Evolutionary conservation across 371 early-diverging fungal genomes (phyloP).

Genomic region (Haplosporangium sp.): DNA sequence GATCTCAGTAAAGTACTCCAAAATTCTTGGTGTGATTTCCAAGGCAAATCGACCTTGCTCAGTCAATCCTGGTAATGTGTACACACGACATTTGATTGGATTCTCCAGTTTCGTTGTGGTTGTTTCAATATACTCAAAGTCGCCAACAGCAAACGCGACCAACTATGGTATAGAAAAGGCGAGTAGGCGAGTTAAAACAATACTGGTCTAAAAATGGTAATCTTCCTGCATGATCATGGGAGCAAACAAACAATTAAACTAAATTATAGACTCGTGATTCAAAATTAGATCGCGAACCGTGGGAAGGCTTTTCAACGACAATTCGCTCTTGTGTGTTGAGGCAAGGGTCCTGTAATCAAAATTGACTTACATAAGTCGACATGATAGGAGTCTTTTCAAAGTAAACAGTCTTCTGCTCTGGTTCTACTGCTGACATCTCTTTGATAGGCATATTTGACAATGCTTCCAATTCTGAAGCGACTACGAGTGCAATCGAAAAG

Average conservation of each 20-base stretch:
- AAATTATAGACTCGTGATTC: too few species aligned
- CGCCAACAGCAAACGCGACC: slow-evolving; percentile 90
- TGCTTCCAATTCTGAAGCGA: slow-evolving; percentile 73
- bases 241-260: too few species aligned
- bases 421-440: slow-evolving; percentile 49
- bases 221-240: too few species aligned
- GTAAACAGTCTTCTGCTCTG: slow-evolving; percentile 61
- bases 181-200: background rate
- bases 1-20: slow-evolving; percentile 85
- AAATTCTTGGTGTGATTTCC: slow-evolving; percentile 72
- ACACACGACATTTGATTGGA: slow-evolving; percentile 81
- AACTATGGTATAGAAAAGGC: slow-evolving; percentile 58
- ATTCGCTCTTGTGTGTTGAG: too few species aligned
- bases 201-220: background rate
- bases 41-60: slow-evolving; percentile 85
- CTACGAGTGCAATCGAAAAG: slow-evolving; percentile 82
- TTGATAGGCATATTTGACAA: slow-evolving; percentile 88
- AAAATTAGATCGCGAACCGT: too few species aligned
- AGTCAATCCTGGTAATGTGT: slow-evolving; percentile 75
- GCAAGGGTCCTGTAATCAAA: background rate
- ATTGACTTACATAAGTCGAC: slow-evolving; percentile 81
- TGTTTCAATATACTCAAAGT: slow-evolving; percentile 89
- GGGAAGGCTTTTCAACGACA: too few species aligned
- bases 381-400: slow-evolving; percentile 89
- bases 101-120: slow-evolving; percentile 70